These are phyloP conservation scores for Xylaria cubensis DNA, from an alignment of 495 filamentous ascomycete species.

Conservation along the genomic window DNA sequence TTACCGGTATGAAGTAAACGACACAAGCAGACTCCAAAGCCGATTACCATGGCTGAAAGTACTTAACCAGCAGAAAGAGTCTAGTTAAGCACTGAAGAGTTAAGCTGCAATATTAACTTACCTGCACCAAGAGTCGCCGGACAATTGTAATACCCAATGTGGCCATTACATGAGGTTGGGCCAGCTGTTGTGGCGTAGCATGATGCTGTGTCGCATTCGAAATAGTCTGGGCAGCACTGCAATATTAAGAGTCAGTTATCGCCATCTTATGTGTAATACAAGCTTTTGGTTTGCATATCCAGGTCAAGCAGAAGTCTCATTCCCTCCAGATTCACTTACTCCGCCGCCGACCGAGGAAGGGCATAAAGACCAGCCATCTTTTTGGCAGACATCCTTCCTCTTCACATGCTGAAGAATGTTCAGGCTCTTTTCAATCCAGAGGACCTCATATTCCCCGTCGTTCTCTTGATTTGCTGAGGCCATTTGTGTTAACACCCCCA, in stretches of 20 bases:
- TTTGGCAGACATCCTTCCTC: constrained; percentile 33
- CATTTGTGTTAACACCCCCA: constrained; percentile 33
- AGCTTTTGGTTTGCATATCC: neutral
- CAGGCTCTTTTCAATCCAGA: constrained; percentile 45
- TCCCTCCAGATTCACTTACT: constrained; percentile 16
- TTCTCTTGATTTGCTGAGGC: constrained; percentile 21
- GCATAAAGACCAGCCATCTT: constrained; percentile 41
- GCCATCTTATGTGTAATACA: neutral
- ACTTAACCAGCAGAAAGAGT: neutral
- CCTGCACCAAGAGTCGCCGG: constrained; percentile 31
- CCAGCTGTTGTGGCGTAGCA: constrained; percentile 53
- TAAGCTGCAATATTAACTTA: constrained; percentile 24
- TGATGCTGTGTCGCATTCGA: constrained; percentile 49
- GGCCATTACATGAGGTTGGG: constrained; percentile 44
- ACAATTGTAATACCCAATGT: constrained; percentile 44
- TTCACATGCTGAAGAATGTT: constrained; percentile 35
- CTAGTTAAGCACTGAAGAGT: neutral
- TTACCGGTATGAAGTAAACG: neutral
- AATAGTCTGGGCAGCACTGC: constrained; percentile 49
- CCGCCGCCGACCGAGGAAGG: constrained; percentile 46
- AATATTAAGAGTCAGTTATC: constrained; percentile 6
- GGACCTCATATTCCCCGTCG: constrained; percentile 34
- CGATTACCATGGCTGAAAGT: no score
- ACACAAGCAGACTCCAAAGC: no score
- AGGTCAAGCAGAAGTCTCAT: neutral